Base-by-base conservation (phyloP, 305 asterid species). In the Plantago lanceolata region DNA sequence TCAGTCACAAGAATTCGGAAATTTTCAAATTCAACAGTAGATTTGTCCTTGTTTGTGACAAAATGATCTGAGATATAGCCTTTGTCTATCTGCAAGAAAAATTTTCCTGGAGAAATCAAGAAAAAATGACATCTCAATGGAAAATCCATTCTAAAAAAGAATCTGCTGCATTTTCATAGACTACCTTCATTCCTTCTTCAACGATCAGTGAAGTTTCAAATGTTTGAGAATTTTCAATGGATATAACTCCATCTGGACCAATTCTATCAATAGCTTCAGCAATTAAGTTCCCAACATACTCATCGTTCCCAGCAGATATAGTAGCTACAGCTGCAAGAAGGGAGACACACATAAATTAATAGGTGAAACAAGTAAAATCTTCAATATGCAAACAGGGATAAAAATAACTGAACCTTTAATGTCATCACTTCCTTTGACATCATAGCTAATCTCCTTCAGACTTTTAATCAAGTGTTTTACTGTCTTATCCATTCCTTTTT, bases 121-220 rank as follows among this genome's bases (percentile, higher is more conserved):
- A 79, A 81, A 74, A 80, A 65, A 78, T 71, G 76, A 83, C 79
- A 80, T 72, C 68, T 70, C 76, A 40, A 40, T 40, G 45, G 15
- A 40, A 40, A 40, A 40, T 40, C 45, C 15, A 8, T 40, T 40
- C 2, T 9, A 15, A 8, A 40, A 40, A 40, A 40, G 45, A 40
- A 40, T 33, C 15, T 40, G 15, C 0, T 12, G 3, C 45, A 40
- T 11, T 18, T 53, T 31, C 20, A 64, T 18, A 55, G 55, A 76
- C 68, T 75, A 93, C 99, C 96, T 89, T 89, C 97, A 93, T 85
- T 80, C 99, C 99, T 77, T 89, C 97, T 82, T 93, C 99, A 73
- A 93, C 72, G 47, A 61, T 68, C 75, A 89, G 84, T 47, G 77
- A 78, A 29, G 96, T 89, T 78, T 89, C 96, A 49, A 83, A 73